phyloP scores from a whole-genome alignment of 2,329 filamentous ascomycete genomes.

The Oidium heveae region DNA sequence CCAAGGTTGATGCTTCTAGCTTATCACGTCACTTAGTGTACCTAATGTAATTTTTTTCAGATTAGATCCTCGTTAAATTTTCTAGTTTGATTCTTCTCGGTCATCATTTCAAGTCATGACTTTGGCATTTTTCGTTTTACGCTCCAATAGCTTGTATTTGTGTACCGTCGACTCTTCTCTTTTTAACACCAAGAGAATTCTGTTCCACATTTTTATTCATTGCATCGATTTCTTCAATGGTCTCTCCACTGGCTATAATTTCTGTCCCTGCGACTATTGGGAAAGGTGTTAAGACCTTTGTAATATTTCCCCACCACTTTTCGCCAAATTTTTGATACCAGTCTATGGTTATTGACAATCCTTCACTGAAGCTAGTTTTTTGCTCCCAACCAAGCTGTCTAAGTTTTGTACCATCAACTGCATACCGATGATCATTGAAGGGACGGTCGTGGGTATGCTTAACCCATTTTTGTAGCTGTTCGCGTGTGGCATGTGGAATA shows the following conservation, averaged over 20 bases:
- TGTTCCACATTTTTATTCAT: conserved; percentile 7
- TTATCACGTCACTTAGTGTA: no score
- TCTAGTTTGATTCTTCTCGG: no score
- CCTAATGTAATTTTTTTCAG: no score
- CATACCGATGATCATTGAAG: conserved; percentile 53
- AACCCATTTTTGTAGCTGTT: conserved; percentile 37
- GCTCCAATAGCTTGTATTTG: conserved; percentile 1
- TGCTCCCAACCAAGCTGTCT: conserved; percentile 43
- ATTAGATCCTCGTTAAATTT: no score
- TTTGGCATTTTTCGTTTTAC: background rate
- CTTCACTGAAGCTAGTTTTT: conserved; percentile 36
- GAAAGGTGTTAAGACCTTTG: conserved; percentile 41
- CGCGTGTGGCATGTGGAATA: conserved; percentile 23
- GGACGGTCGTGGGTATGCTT: conserved; percentile 55
- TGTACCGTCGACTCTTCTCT: conserved; percentile 6
- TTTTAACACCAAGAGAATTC: conserved; percentile 7
- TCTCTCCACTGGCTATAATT: conserved; percentile 20
- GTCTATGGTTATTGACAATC: conserved; percentile 36
- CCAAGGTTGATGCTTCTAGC: no score
- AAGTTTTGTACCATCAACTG: conserved; percentile 44
- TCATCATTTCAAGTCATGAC: no score
- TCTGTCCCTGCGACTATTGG: conserved; percentile 31
- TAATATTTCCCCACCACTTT: conserved; percentile 49
- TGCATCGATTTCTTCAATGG: conserved; percentile 10
- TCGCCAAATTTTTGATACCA: conserved; percentile 45